Evolutionary conservation across 768 basidiomycete genomes (phyloP).

Genomic region (Leccinum boreale): DNA sequence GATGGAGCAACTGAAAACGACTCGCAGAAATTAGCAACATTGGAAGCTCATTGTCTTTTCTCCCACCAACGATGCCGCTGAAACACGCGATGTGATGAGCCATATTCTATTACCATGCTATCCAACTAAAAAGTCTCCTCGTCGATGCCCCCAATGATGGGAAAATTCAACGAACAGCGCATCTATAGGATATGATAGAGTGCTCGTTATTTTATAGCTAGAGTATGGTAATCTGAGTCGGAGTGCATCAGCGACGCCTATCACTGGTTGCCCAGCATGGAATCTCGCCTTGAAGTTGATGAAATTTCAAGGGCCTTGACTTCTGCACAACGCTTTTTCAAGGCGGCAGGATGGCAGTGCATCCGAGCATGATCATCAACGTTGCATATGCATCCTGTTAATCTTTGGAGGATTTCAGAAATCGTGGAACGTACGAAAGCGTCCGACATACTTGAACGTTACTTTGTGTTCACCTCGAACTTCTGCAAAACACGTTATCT

Average conservation of each 20-base stretch:
- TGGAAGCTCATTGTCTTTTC: too few species aligned
- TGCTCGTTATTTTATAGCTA: conserved; percentile 92
- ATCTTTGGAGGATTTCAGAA: conserved; percentile 51
- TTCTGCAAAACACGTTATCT: conserved; percentile 95
- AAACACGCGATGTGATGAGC: conserved; percentile 5
- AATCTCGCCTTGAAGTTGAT: conserved; percentile 77
- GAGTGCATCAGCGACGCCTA: background rate
- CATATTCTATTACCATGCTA: conserved; percentile 88
- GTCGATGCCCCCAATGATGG: conserved; percentile 88
- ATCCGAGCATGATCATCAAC: conserved; percentile 84
- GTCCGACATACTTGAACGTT: conserved; percentile 72
- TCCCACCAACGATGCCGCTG: too few species aligned
- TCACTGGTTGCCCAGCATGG: background rate
- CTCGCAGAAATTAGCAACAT: too few species aligned
- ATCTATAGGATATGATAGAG: conserved; percentile 76
- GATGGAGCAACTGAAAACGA: too few species aligned
- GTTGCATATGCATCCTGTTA: conserved; percentile 91
- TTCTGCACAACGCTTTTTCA: conserved; percentile 98
- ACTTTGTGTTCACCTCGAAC: conserved; percentile 91
- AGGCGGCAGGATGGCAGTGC: conserved; percentile 80
- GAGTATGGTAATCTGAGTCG: conserved; percentile 78
- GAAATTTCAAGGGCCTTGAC: conserved; percentile 93
- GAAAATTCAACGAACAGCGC: conserved; percentile 84
- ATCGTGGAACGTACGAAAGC: background rate
- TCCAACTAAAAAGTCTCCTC: conserved; percentile 98